Conservation (phyloP, 2,329 filamentous ascomycete species). For the Monosporascus sp. region DNA sequence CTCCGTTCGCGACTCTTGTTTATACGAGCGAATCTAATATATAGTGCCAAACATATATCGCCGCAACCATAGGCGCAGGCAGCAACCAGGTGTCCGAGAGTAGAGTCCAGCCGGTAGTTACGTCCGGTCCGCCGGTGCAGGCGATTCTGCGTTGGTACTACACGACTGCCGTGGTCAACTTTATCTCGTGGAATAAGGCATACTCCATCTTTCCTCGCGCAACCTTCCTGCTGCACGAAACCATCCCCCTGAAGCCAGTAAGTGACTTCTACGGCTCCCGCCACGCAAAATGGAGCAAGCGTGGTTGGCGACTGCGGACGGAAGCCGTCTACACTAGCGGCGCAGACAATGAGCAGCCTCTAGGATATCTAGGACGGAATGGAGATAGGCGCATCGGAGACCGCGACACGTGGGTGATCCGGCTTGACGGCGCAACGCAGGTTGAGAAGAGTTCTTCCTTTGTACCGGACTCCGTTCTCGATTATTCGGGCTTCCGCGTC, state of each 20-base stretch:
- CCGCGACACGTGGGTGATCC: constrained; percentile 5
- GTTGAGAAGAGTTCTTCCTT: no score
- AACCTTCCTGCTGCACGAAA: constrained; percentile 6
- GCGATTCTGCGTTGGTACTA: constrained; percentile 3
- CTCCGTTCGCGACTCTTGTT: background rate
- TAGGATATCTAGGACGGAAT: background rate
- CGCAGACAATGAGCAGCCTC: background rate
- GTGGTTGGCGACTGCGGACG: constrained; percentile 4
- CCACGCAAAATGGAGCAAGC: constrained; percentile 2
- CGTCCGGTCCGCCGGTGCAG: background rate
- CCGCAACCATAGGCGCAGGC: background rate
- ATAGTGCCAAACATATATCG: background rate
- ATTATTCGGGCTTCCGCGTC: no score
- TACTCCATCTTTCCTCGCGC: constrained; percentile 7
- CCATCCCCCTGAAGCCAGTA: background rate
- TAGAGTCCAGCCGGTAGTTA: constrained; percentile 4
- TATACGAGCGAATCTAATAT: background rate
- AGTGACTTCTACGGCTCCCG: constrained; percentile 1
- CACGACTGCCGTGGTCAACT: constrained; percentile 6
- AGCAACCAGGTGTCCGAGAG: background rate
- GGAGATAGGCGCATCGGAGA: constrained; percentile 4
- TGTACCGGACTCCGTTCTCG: no score
- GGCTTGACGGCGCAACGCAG: background rate
- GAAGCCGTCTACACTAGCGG: background rate
- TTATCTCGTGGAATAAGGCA: constrained; percentile 9